These are phyloP conservation scores for Kazachstania sp. DNA, from an alignment of 1,139 yeast species.

Conservation along the genomic window DNA sequence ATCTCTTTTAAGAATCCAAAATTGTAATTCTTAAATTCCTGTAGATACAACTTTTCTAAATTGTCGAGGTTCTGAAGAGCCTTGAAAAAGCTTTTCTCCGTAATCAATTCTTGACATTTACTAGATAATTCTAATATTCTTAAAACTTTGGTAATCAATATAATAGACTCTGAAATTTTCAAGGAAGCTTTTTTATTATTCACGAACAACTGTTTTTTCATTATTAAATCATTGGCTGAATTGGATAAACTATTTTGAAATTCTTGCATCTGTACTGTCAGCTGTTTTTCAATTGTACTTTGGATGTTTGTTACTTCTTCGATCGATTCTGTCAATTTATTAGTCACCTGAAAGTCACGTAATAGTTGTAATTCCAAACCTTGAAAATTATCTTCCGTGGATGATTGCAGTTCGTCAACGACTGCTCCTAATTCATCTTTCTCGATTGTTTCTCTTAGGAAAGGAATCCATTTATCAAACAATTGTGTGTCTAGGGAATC, in stretches of 20 bases:
- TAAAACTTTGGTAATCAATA: conserved; percentile 57
- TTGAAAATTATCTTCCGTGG: conserved; percentile 30
- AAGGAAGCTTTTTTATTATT: conserved; percentile 49
- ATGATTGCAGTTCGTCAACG: conserved; percentile 26
- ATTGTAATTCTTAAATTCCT: conserved; percentile 58
- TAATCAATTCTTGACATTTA: conserved; percentile 73
- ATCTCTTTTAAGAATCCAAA: conserved; percentile 59
- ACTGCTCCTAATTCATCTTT: conserved; percentile 17
- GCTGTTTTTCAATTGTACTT: conserved; percentile 19
- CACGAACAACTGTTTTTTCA: conserved; percentile 47
- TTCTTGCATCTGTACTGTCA: conserved; percentile 18
- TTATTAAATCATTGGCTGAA: conserved; percentile 56
- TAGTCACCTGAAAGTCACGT: conserved; percentile 30
- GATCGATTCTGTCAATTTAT: conserved; percentile 26
- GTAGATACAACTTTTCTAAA: conserved; percentile 56
- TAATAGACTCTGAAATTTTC: conserved; percentile 56
- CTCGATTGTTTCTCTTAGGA: conserved; percentile 24
- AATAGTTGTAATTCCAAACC: conserved; percentile 28
- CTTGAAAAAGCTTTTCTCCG: conserved; percentile 58
- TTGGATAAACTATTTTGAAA: conserved; percentile 44
- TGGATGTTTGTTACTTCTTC: conserved; percentile 27
- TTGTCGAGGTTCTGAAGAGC: conserved; percentile 81
- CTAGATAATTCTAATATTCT: conserved; percentile 82
- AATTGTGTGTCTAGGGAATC: conserved; percentile 20
- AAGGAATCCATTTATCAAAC: conserved; percentile 31